Evolutionary conservation across 139 green algal genomes (phyloP), one percentile per base, ranked within the genome.

Genomic region (Mesotaenium endlicherianum): DNA sequence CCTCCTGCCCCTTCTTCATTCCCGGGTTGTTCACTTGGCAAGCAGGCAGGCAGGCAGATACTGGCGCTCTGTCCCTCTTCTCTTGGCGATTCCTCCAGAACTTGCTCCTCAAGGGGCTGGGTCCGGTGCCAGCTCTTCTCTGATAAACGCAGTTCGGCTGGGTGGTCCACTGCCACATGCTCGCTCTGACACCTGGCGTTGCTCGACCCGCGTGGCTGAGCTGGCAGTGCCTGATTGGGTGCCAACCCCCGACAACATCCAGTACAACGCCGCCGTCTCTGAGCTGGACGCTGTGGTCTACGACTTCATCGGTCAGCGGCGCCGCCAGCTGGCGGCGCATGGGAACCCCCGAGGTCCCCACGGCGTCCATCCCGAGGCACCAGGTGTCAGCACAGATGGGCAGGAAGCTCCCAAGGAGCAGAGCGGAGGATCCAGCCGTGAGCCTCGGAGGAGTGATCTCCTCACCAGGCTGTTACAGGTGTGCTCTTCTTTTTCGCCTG

Each of bases 231-330:
- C 93, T 5, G 93, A 96, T 83, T 97, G 92, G 92, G 72, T 96
- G 50, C 95, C 94, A 34, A 95, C 90, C 0, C 92, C 92, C 1
- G 92, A 94, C 53, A 97, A 97, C 83, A 38, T 93, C 14, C 85
- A 87, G 31, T 97, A 95, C 89, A 88, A 77, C 0, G 86, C 81
- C 1, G 93, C 95, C 1, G 94, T 98, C 74, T 36, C 77, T 0
- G 71, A 90, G 31, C 89, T 98, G 75, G 93, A 98, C 71, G 42
- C 70, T 0, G 84, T 92, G 0, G 92, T 97, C 34, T 96, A 97
- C 81, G 81, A 83, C 43, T 89, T 97, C 74, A 97, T 97, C 17
- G 70, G 41, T 1, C 44, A 68, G 38, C 41, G 70, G 77, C 75
- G 88, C 81, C 64, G 71, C 86, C 3, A 20, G 6, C 31, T 78